phyloP scores from a whole-genome alignment of 2,329 filamentous ascomycete genomes.

The Didymellaceae sp. region DNA sequence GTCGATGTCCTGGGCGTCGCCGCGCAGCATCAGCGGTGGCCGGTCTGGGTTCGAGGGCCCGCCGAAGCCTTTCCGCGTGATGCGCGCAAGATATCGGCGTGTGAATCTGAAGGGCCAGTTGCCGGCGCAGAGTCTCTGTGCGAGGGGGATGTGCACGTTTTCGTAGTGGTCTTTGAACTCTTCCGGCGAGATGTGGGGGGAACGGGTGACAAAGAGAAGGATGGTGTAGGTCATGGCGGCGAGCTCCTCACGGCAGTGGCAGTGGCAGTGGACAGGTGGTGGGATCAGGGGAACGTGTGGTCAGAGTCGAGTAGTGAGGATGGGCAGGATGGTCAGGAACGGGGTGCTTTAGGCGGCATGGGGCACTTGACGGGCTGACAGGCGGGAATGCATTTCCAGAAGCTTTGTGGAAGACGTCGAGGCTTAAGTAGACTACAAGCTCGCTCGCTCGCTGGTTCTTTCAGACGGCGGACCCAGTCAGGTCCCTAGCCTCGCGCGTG shows the following conservation, averaged over 20 bases:
- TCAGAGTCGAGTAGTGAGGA: too few species aligned
- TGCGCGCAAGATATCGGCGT: constrained; percentile 38
- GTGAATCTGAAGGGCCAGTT: constrained; percentile 30
- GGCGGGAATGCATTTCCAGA: constrained; percentile 18
- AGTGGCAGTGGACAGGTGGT: too few species aligned
- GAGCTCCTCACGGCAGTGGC: neutral
- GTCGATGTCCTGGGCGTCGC: constrained; percentile 31
- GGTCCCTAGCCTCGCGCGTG: constrained; percentile 1
- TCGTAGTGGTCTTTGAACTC: constrained; percentile 41
- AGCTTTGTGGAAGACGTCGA: constrained; percentile 15
- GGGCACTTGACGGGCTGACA: constrained; percentile 14
- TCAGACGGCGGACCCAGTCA: constrained; percentile 2
- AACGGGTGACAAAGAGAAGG: constrained; percentile 36
- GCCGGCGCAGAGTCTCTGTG: constrained; percentile 23
- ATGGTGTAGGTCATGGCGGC: constrained; percentile 34
- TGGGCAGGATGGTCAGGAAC: too few species aligned
- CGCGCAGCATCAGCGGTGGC: constrained; percentile 31
- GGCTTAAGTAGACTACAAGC: constrained; percentile 20
- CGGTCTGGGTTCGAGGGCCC: constrained; percentile 32
- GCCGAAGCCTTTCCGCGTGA: constrained; percentile 35
- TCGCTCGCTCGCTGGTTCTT: too few species aligned
- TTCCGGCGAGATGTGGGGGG: constrained; percentile 26
- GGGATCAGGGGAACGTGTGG: too few species aligned
- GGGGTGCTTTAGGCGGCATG: too few species aligned
- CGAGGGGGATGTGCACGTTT: constrained; percentile 34